Evolutionary conservation across 169 alveolate species (phyloP), one percentile per base, ranked within the genome.

Genomic region (Plasmodium blacklocki): DNA sequence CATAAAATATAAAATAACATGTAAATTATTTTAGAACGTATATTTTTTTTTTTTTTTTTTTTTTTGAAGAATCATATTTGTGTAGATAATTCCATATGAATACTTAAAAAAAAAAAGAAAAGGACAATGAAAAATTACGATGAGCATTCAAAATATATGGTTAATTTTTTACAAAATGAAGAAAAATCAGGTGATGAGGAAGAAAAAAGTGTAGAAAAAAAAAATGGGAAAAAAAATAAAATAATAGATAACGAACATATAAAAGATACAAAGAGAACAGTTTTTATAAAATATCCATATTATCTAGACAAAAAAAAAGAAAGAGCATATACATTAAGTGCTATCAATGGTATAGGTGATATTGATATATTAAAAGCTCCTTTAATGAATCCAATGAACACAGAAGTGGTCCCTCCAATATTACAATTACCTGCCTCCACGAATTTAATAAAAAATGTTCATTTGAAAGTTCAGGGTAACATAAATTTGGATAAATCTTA

Each of bases 381-480:
- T 78, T 32, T 78, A 43, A 78, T 78, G 45, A 78, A 78, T 52
- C 89, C 89, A 2, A 60, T 64, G 47, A 78, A 59, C 52, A 60
- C 89, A 63, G 39, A 66, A 14, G 54, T 78, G 15, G 80, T 64
- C 19, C 89, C 89, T 3, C 89, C 89, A 6, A 78, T 78, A 64
- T 63, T 78, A 14, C 89, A 78, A 43, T 58, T 78, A 54, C 89
- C 78, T n/a, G 64, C 89, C 8, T 66, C 89, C 12, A 78, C 89
- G 43, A 78, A 78, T 52, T 59, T 78, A n/a, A 78, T 78, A 78
- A 78, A 78, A 78, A 78, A 78, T 78, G 76, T 78, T 50, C 89
- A 78, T 45, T 54, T 78, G n/a, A 78, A 66, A 66, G 76, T 67
- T 12, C 45, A 78, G 52, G n/a, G 49, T 64, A 76, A 78, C n/a